phyloP scores from a whole-genome alignment of 2,329 filamentous ascomycete species.

The Arthrobotrys sinensis region DNA sequence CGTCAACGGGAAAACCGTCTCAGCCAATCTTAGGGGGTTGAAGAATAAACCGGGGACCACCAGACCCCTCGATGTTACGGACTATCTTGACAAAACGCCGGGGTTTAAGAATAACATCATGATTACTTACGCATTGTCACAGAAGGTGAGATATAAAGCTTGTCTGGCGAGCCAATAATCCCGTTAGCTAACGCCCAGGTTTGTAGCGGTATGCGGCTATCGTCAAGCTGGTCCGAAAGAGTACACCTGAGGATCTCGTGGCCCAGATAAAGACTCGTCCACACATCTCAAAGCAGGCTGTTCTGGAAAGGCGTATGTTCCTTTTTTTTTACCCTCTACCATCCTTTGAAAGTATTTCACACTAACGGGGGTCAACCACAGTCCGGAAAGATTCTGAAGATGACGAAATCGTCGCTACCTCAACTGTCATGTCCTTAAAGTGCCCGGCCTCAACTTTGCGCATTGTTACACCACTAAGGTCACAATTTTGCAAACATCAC shows the following conservation, averaged over 20 bases:
- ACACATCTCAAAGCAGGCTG: conserved; percentile 83
- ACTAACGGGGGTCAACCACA: conserved; percentile 67
- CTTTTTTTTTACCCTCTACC: conserved; percentile 6
- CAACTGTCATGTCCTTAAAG: conserved; percentile 89
- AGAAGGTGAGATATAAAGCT: conserved; percentile 75
- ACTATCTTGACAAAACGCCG: conserved; percentile 77
- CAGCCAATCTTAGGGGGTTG: conserved; percentile 91
- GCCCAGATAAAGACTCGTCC: conserved; percentile 76
- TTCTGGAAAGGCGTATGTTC: conserved; percentile 84
- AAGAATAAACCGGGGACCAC: conserved; percentile 98
- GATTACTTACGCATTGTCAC: conserved; percentile 92
- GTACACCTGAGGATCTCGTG: conserved; percentile 80
- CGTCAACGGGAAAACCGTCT: conserved; percentile 88
- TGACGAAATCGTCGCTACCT: conserved; percentile 88
- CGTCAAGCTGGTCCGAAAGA: conserved; percentile 81
- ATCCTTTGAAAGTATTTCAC: conserved; percentile 21
- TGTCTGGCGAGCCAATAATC: background rate
- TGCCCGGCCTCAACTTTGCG: conserved; percentile 91
- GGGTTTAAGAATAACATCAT: conserved; percentile 83
- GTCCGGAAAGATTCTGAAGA: conserved; percentile 81
- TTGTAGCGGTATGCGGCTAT: conserved; percentile 70
- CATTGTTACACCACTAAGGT: conserved; percentile 84
- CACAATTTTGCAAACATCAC: conserved; percentile 84
- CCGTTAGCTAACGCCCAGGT: conserved; percentile 66
- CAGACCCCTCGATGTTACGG: conserved; percentile 90